Percentiles rank a stretch among this genome's conserved stretches.
These are phyloP conservation scores for Eremothecium coryli DNA, from an alignment of 1,139 yeast genomes.

Conservation along the genomic window DNA sequence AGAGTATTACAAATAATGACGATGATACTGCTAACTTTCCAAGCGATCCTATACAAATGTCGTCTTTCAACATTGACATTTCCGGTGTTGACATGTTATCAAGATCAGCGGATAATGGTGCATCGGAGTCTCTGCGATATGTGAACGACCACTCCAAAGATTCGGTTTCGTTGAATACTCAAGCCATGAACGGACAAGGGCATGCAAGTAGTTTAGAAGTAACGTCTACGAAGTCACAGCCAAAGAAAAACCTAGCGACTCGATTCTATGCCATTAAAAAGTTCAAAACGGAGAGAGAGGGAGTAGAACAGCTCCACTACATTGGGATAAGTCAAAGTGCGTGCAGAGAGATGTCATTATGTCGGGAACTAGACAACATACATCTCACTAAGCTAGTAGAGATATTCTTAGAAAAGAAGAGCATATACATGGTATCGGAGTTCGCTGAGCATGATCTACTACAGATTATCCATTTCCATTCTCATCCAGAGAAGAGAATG, in stretches of 20 bases:
- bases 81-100: constrained; percentile 8
- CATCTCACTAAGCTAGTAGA: constrained; percentile 76
- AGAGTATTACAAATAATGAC: constrained; percentile 20
- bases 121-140: background rate
- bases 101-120: constrained; percentile 8
- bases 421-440: constrained; percentile 91
- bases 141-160: constrained; percentile 4
- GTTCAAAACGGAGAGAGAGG: constrained; percentile 90
- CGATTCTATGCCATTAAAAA: constrained; percentile 74
- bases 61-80: constrained; percentile 6
- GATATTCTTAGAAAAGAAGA: constrained; percentile 79
- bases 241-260: constrained; percentile 16
- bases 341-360: constrained; percentile 88
- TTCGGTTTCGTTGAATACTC: constrained; percentile 1
- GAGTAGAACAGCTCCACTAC: constrained; percentile 73
- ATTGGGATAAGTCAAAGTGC: constrained; percentile 97
- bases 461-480: constrained; percentile 88
- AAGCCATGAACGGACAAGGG: constrained; percentile 1
- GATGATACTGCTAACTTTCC: constrained; percentile 7
- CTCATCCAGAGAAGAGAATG: constrained; percentile 74
- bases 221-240: constrained; percentile 5
- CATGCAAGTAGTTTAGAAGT: constrained; percentile 2
- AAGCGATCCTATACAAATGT: background rate
- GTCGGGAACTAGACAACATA: constrained; percentile 74
- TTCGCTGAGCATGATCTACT: constrained; percentile 91